Base-by-base conservation (phyloP, 352 stramenopile species). In the Phytopythium montanum region DNA sequence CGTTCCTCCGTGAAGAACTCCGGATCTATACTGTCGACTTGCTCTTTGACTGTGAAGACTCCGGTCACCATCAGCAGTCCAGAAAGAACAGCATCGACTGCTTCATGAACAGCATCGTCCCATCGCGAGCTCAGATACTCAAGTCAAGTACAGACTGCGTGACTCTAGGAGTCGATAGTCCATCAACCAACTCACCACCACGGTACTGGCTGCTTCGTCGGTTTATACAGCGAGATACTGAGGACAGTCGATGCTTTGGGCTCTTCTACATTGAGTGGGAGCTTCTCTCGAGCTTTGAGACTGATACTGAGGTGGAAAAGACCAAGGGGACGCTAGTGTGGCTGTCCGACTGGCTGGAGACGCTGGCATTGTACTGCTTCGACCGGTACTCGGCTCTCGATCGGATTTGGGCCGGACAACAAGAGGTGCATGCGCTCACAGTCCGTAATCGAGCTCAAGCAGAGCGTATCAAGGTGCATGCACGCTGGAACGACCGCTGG, bases 201-300 rank as follows among this genome's bases (percentile, higher is more conserved):
- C 49, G 49, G 6, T 42, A 18, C 14, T 54, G 49, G 49, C 25
- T 54, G 6, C 5, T 29, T 14, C 49, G 42, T 13, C 49, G 49
- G 14, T 26, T 54, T 39, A 1, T 54, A 29, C 33, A 12, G 2
- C 21, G 18, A 10, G 9, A 45, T 2, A 18, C 8, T 6, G 5
- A 34, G 12, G 21, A 16, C 7, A 2, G 19, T 4, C 42, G 21
- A 9, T 56, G n/a, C 21, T 45, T 46, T 45, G 51, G 51, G 16
- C 1, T 44, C 12, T 56, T 56, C 5, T 56, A 56, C 51, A 45
- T 56, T 19, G 51, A 56, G 18, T 56, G 51, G 51, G 51, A 56
- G 23, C 7, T 49, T 6, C 42, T 16, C 6, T 38, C 46, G 25
- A 12, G 13, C 23, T n/a, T n/a, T n/a, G n/a, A n/a, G n/a, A 31